Evolutionary conservation across 2,329 filamentous ascomycete genomes (phyloP).

Genomic region (Claviceps arundinis): DNA sequence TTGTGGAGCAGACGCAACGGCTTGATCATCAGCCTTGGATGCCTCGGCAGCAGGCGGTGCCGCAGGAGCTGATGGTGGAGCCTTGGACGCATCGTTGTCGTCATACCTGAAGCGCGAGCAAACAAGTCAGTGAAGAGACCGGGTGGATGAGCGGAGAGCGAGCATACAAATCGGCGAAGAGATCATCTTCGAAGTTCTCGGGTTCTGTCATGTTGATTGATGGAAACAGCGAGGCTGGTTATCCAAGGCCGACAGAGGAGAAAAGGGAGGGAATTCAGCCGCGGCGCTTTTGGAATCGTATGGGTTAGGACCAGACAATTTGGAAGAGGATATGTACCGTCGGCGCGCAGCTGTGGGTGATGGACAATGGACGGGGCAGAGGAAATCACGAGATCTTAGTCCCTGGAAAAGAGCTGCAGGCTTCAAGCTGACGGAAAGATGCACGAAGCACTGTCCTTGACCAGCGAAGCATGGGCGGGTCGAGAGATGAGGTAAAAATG

Average conservation of each 20-base stretch:
- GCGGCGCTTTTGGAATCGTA: background rate
- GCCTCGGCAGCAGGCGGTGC: constrained; percentile 15
- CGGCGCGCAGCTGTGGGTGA: background rate
- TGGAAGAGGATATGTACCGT: background rate
- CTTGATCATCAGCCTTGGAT: constrained; percentile 16
- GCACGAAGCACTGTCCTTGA: too few species aligned
- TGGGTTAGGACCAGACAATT: background rate
- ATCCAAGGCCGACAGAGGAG: background rate
- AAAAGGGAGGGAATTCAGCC: background rate
- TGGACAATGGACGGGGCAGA: background rate
- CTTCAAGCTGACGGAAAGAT: too few species aligned
- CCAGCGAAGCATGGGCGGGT: too few species aligned
- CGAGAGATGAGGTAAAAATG: too few species aligned
- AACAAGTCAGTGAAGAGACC: constrained; percentile 3
- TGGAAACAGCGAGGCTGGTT: background rate
- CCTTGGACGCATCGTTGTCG: constrained; percentile 40
- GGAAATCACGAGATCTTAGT: background rate
- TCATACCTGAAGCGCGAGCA: constrained; percentile 41
- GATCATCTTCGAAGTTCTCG: constrained; percentile 80
- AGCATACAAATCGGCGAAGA: constrained; percentile 85
- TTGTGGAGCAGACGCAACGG: constrained; percentile 7
- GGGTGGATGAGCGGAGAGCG: background rate
- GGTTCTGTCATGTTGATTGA: constrained; percentile 53
- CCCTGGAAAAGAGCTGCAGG: too few species aligned
- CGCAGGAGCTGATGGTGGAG: constrained; percentile 18